Base-by-base conservation (phyloP, 2,329 filamentous ascomycete species). In the Thelonectria rubi region DNA sequence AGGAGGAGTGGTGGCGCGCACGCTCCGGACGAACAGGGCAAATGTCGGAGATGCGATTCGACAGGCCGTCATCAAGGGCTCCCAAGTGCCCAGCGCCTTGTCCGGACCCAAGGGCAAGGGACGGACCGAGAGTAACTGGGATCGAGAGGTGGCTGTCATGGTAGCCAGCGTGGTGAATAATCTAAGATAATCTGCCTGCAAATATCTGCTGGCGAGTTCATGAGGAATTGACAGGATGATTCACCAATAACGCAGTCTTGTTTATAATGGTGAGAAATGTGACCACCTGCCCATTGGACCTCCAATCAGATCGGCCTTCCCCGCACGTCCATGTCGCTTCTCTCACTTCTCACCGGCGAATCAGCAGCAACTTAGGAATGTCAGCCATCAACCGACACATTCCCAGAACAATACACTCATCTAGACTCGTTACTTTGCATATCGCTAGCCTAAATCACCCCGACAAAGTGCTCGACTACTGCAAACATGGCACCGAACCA, bases 131-230 rank as follows among this genome's bases (percentile, higher is more conserved):
- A 78, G 79, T 12, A 79, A 79, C 58, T 97, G 93, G 92, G 94
- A 97, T 72, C 86, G 94, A 40, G 95, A 98, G 78, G 90, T 94
- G 49, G 93, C 94, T 1, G 94, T 98, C 49, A 97, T 98, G 94
- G 91, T 97, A 43, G 90, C 91, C 54, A 92, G 92, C 70, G 88
- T 97, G 6, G 83, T 93, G 40, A 85, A 84, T 49, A 84, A 84
- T 60, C 69, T 87, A 4, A 77, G 82, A 64, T 74, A 63, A 62
- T 32, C n/a, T 20, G 20, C 26, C n/a, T n/a, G n/a, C n/a, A n/a
- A n/a, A n/a, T n/a, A n/a, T n/a, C n/a, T n/a, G n/a, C n/a, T n/a
- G n/a, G n/a, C n/a, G n/a, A n/a, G n/a, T n/a, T n/a, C n/a, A n/a
- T n/a, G n/a, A n/a, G n/a, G n/a, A n/a, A n/a, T n/a, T n/a, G n/a